Evolutionary conservation across 306 rosid genomes (phyloP).

Genomic region (Sicyos edulis): DNA sequence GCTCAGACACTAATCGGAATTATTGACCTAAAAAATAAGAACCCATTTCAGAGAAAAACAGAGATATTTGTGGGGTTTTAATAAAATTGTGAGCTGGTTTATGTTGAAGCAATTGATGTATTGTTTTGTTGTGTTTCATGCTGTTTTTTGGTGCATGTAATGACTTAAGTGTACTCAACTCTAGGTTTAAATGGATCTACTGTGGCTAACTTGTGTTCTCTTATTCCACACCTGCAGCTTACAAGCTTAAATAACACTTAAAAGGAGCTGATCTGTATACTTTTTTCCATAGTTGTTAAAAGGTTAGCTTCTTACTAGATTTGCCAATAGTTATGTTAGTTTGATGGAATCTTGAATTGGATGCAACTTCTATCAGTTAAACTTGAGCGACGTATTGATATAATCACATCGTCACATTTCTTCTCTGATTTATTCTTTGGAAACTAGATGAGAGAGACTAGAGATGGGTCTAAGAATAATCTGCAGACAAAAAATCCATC

Average conservation of each 20-base stretch:
- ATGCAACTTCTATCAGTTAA: not conserved
- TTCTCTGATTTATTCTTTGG: not conserved
- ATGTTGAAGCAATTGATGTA: constrained; percentile 3
- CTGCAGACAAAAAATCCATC: constrained; percentile 39
- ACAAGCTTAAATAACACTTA: not conserved
- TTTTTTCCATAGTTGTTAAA: not conserved
- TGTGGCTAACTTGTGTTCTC: constrained; percentile 11
- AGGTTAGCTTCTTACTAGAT: constrained; percentile 17
- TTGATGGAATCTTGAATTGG: constrained; percentile 8
- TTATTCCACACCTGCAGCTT: constrained; percentile 1
- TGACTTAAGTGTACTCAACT: not conserved
- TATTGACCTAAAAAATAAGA: not conserved
- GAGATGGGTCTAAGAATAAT: constrained; percentile 38
- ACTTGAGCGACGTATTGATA: not conserved
- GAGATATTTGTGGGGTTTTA: not conserved
- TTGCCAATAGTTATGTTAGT: not conserved
- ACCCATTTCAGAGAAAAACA: not conserved
- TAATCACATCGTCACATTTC: not conserved
- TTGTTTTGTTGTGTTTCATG: not conserved
- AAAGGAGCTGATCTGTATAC: constrained; percentile 12
- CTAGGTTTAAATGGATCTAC: not conserved
- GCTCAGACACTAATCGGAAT: not conserved
- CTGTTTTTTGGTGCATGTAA: no score
- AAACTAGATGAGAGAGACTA: constrained; percentile 62
- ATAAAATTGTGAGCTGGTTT: not conserved